A percentile compares a stretch with the other conserved stretches of the same genome.
Conservation (phyloP, 2,329 filamentous ascomycete genomes). For the Nemania sp. region DNA sequence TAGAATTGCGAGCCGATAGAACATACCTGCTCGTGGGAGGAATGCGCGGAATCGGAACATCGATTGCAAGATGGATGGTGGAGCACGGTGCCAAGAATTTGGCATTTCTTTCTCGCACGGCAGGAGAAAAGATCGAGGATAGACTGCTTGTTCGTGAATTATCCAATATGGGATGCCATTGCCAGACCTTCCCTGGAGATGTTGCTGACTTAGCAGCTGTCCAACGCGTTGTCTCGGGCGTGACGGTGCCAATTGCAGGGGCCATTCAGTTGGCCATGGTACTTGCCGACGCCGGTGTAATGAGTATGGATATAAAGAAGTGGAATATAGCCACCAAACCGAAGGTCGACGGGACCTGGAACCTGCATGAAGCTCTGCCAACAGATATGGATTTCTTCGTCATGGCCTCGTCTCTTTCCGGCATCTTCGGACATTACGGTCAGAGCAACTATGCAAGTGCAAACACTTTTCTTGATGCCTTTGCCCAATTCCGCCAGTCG, state of each 20-base stretch:
- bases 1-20: neutral
- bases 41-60: too few species aligned
- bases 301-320: neutral
- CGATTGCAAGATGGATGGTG: too few species aligned
- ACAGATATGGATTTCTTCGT: conserved; percentile 43
- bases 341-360: conserved; percentile 25
- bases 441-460: conserved; percentile 40
- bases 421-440: conserved; percentile 33
- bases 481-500: conserved; percentile 3
- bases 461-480: conserved; percentile 9
- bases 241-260: too few species aligned
- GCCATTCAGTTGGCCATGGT: neutral
- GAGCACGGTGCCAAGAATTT: too few species aligned
- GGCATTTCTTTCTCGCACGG: too few species aligned
- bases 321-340: conserved; percentile 18
- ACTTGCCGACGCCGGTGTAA: neutral
- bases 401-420: conserved; percentile 39
- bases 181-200: too few species aligned
- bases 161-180: too few species aligned
- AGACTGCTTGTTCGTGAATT: too few species aligned
- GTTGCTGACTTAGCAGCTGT: too few species aligned
- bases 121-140: too few species aligned
- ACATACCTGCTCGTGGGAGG: neutral
- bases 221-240: too few species aligned
- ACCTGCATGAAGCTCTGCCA: conserved; percentile 17